Evolutionary conservation across 2,329 filamentous ascomycete genomes (phyloP).

Genomic region (Sporothrix variecibatus): DNA sequence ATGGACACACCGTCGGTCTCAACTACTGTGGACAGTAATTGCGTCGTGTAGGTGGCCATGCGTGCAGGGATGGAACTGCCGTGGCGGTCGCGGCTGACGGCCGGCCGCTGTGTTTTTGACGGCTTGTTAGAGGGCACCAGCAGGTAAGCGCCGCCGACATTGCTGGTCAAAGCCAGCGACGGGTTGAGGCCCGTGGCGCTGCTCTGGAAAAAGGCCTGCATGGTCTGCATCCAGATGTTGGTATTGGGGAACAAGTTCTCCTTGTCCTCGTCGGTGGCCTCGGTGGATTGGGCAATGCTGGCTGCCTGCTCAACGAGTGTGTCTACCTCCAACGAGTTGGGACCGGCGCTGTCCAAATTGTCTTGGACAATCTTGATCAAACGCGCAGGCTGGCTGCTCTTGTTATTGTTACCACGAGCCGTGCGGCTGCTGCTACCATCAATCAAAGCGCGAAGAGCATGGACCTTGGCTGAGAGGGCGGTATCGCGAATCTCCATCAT

Average conservation of each 20-base stretch:
- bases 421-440: slow-evolving; percentile 44
- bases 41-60: slow-evolving; percentile 70
- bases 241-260: slow-evolving; percentile 63
- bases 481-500: slow-evolving; percentile 53
- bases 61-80: slow-evolving; percentile 73
- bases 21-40: slow-evolving; percentile 48
- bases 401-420: slow-evolving; percentile 39
- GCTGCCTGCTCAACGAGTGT: slow-evolving; percentile 55
- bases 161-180: slow-evolving; percentile 73
- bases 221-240: slow-evolving; percentile 64
- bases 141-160: slow-evolving; percentile 69
- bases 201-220: slow-evolving; percentile 56
- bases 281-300: slow-evolving; percentile 40
- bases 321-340: slow-evolving; percentile 54
- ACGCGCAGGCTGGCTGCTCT: slow-evolving; percentile 40
- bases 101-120: slow-evolving; percentile 28
- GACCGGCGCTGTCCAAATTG: slow-evolving; percentile 53
- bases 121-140: slow-evolving; percentile 44
- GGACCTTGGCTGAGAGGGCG: slow-evolving; percentile 44
- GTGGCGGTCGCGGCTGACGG: slow-evolving; percentile 61
- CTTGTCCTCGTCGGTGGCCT: slow-evolving; percentile 30
- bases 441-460: slow-evolving; percentile 48
- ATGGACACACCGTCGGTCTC: slow-evolving; percentile 41
- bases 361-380: slow-evolving; percentile 55
- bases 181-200: slow-evolving; percentile 50